Percentiles rank a stretch among this genome's conserved stretches.
Evolutionary conservation across 2,329 filamentous ascomycete genomes (phyloP).

Genomic region (Alternaria atra): DNA sequence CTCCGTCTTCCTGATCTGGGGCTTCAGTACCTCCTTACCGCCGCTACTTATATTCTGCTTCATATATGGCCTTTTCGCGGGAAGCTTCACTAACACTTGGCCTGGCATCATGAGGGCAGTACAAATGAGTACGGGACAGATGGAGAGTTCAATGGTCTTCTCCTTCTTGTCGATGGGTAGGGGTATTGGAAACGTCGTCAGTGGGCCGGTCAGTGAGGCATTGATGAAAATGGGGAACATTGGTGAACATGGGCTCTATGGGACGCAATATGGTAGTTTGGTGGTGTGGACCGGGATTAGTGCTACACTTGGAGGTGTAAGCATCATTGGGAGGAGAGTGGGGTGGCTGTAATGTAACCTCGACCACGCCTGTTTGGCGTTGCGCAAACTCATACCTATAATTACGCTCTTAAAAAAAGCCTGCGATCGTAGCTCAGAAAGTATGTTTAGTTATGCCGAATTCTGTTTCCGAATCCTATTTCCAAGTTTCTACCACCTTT

Average conservation of each 20-base stretch:
- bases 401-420: too few relatives aligned
- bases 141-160: conserved; percentile 56
- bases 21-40: conserved; percentile 51
- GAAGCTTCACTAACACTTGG: conserved; percentile 37
- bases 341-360: conserved; percentile 13
- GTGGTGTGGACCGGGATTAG: conserved; percentile 55
- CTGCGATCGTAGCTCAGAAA: too few relatives aligned
- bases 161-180: conserved; percentile 57
- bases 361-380: too few relatives aligned
- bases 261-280: conserved; percentile 53
- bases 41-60: conserved; percentile 46
- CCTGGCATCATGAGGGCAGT: conserved; percentile 39
- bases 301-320: conserved; percentile 44
- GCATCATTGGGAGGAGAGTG: conserved; percentile 29
- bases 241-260: conserved; percentile 46
- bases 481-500: too few relatives aligned
- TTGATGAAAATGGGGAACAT: conserved; percentile 41
- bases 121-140: conserved; percentile 22
- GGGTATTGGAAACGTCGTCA: conserved; percentile 61
- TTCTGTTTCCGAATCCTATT: too few relatives aligned
- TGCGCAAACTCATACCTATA: too few relatives aligned
- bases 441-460: too few relatives aligned
- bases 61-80: conserved; percentile 50
- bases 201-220: conserved; percentile 60
- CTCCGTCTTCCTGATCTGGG: conserved; percentile 59